phyloP scores from a whole-genome alignment of 768 basidiomycete genomes.

The Chalciporus pseudorubinellus region DNA sequence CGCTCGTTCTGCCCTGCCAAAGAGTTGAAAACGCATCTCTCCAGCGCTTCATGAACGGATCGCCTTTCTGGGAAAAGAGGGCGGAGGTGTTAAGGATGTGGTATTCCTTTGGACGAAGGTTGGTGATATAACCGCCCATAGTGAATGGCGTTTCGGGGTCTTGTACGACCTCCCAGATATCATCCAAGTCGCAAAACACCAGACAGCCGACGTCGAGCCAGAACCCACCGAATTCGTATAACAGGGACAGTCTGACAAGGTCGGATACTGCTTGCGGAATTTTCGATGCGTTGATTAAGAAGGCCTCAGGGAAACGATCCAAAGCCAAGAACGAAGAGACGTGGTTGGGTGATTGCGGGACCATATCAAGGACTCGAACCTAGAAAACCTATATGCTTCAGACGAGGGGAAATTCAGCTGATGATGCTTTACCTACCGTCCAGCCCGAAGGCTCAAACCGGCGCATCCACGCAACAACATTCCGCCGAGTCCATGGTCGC shows the following conservation, averaged over 20 bases:
- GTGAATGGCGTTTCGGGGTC: background rate
- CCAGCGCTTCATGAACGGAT: background rate
- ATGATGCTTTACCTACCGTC: background rate
- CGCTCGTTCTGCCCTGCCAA: background rate
- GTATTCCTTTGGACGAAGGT: slow-evolving; percentile 5
- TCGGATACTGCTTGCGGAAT: background rate
- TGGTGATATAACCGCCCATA: slow-evolving; percentile 2
- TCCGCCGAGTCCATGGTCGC: slow-evolving; percentile 2
- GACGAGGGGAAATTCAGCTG: background rate
- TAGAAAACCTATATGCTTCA: background rate
- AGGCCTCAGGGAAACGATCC: background rate
- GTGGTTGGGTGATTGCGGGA: background rate
- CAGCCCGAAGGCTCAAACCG: slow-evolving; percentile 3
- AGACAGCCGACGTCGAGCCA: slow-evolving; percentile 7
- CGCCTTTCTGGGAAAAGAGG: slow-evolving; percentile 4
- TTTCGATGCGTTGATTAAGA: background rate
- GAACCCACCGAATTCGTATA: slow-evolving; percentile 3
- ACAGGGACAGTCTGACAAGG: slow-evolving; percentile 1
- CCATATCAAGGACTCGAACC: slow-evolving; percentile 2
- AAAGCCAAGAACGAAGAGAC: background rate
- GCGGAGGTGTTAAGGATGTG: slow-evolving; percentile 4
- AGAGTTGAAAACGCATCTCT: slow-evolving; percentile 1
- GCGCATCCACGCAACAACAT: slow-evolving; percentile 1
- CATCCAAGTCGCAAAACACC: slow-evolving; percentile 1
- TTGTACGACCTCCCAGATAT: slow-evolving; percentile 1